These are phyloP conservation scores for Botrytis squamosa DNA, from an alignment of 2,329 filamentous ascomycete genomes.

Conservation along the genomic window DNA sequence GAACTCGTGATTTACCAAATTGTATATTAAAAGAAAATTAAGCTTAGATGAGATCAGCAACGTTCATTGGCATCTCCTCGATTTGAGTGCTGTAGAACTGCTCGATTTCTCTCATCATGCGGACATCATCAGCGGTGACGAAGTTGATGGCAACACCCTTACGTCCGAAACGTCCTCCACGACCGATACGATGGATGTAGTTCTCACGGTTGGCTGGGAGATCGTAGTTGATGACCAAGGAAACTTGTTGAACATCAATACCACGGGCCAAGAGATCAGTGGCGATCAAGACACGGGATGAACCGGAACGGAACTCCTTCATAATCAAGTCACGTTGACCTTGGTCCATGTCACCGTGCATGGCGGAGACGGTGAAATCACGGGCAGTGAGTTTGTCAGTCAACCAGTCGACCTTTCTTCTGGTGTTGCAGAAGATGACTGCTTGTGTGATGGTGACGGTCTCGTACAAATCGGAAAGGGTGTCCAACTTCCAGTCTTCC, in stretches of 20 bases:
- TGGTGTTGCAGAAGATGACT: constrained; percentile 99
- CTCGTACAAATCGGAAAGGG: constrained; percentile 97
- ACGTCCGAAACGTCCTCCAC: constrained; percentile 98
- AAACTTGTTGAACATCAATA: constrained; percentile 99
- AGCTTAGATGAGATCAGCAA: constrained; percentile 70
- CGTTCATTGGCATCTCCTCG: constrained; percentile 99
- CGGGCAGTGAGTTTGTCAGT: constrained; percentile 98
- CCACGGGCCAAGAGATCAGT: constrained; percentile 97
- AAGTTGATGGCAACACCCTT: constrained; percentile 99
- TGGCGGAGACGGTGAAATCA: constrained; percentile 99
- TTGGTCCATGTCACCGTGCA: constrained; percentile 99
- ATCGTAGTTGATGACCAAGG: constrained; percentile 99
- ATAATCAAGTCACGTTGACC: constrained; percentile 97
- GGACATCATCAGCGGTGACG: constrained; percentile 96
- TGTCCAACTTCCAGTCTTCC: constrained; percentile 99
- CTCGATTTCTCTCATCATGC: constrained; percentile 99
- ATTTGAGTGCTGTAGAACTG: constrained; percentile 99
- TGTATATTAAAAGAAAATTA: constrained; percentile 26
- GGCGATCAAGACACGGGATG: constrained; percentile 96
- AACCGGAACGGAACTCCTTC: constrained; percentile 99
- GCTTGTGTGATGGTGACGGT: constrained; percentile 99
- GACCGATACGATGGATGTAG: constrained; percentile 99
- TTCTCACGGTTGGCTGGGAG: constrained; percentile 98
- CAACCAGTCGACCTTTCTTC: constrained; percentile 99
- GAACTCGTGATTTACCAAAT: constrained; percentile 39